Percentiles rank a stretch among this genome's conserved stretches.
These are phyloP conservation scores for Tribonema minus DNA, from an alignment of 108 stramenopile genomes.

Conservation along the genomic window DNA sequence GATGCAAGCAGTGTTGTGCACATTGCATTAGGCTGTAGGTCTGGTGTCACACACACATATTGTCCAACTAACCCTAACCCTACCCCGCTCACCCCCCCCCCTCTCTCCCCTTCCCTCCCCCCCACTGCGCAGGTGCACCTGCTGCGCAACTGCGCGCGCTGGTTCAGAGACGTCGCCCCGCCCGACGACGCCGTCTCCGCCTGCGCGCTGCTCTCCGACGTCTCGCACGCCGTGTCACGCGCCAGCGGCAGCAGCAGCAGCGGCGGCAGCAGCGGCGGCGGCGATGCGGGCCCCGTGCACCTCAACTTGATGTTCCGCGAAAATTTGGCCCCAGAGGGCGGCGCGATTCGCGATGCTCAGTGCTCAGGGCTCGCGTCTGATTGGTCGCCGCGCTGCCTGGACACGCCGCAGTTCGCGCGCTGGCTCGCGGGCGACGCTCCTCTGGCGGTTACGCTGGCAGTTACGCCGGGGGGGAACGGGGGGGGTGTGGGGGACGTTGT, in stretches of 20 bases:
- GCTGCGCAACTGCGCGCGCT: slow-evolving; percentile 68
- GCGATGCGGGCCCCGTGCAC: slow-evolving; percentile 72
- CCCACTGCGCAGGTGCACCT: slow-evolving; percentile 51
- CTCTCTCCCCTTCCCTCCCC: background rate
- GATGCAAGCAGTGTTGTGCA: too few species aligned
- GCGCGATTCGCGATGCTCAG: slow-evolving; percentile 70
- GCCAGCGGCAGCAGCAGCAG: slow-evolving; percentile 9
- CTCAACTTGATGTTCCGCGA: slow-evolving; percentile 88
- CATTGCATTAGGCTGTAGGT: too few species aligned
- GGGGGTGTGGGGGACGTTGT: background rate
- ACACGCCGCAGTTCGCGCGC: slow-evolving; percentile 3
- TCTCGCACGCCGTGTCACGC: slow-evolving; percentile 68
- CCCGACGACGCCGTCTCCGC: slow-evolving; percentile 76
- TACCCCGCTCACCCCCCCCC: background rate
- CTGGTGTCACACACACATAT: too few species aligned
- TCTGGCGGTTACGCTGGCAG: background rate
- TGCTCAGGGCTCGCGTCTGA: slow-evolving; percentile 14
- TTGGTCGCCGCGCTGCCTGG: slow-evolving; percentile 34
- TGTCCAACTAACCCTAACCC: too few species aligned
- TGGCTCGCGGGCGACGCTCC: slow-evolving; percentile 8
- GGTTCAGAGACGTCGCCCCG: slow-evolving; percentile 77
- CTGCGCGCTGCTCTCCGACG: slow-evolving; percentile 70
- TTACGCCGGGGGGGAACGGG: background rate
- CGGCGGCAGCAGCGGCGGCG: background rate
- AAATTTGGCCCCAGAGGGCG: slow-evolving; percentile 80